These are phyloP conservation scores for Aspergillus tamarii DNA, from an alignment of 2,329 filamentous ascomycete species.

Conservation along the genomic window DNA sequence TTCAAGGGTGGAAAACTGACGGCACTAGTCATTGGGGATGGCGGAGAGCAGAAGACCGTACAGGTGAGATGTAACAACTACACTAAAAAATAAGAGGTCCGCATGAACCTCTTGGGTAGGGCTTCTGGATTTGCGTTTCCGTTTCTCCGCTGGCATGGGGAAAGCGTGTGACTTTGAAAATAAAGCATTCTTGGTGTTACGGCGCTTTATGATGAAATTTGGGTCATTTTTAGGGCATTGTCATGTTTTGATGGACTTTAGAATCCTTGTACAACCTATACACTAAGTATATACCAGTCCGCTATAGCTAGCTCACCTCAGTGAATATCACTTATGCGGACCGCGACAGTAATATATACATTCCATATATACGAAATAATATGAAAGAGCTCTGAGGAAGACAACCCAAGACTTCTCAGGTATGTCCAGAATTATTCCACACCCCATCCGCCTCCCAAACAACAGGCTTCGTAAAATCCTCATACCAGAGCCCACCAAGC, in stretches of 20 bases:
- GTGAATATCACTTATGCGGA: background rate
- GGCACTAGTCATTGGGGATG: slow-evolving; percentile 72
- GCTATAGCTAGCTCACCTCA: background rate
- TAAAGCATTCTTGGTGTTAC: slow-evolving; percentile 7
- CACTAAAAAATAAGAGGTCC: slow-evolving; percentile 17
- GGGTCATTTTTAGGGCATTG: slow-evolving; percentile 1
- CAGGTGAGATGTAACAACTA: slow-evolving; percentile 48
- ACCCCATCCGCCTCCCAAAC: slow-evolving; percentile 36
- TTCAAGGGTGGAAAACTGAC: slow-evolving; percentile 74
- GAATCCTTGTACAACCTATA: background rate
- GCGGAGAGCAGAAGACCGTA: slow-evolving; percentile 45
- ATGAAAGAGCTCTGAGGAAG: background rate
- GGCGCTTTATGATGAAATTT: slow-evolving; percentile 5
- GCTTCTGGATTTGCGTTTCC: background rate
- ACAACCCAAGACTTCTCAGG: background rate
- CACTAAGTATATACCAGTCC: background rate
- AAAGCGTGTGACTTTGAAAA: background rate
- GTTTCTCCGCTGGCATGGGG: slow-evolving; percentile 12
- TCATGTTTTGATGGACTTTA: background rate
- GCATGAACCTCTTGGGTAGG: background rate
- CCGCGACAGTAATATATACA: slow-evolving; percentile 2
- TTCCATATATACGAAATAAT: slow-evolving; percentile 4
- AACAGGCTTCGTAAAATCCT: slow-evolving; percentile 43
- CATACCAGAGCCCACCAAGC: slow-evolving; percentile 43
- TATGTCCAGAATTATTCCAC: slow-evolving; percentile 17